Base-by-base conservation (phyloP, 2,329 filamentous ascomycete genomes). In the Fusarium temperatum region DNA sequence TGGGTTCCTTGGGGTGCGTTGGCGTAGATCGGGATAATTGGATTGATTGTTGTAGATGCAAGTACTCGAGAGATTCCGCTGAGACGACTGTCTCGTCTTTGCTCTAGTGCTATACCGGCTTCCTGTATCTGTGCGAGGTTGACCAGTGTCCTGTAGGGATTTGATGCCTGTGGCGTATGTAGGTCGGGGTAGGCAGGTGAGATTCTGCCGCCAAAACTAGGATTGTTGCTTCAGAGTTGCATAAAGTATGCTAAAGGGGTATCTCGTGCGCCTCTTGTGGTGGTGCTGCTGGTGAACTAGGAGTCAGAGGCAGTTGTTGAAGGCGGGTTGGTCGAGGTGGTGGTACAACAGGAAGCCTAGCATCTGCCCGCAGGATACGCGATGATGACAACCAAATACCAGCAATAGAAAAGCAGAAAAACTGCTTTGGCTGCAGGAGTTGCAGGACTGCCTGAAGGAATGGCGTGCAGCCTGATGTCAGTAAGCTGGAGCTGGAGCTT, bases 211-310 rank as follows among this genome's bases (percentile, higher is more conserved):
- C 69, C 58, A 64, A 60, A 66, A 75, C 72, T 60, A 63, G 72
- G 72, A 69, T 66, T 65, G 30, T 65, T 45, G 57, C 64, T 66
- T 64, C 63, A 69, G 60, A 66, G 70, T 36, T 68, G 74, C 75
- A 75, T 75, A 61, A 65, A 69, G 56, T 77, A 74, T 78, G 66
- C 72, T 70, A 20, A 54, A 72, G 63, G 66, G 45, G 71, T 76
- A 74, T 67, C 73, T 72, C 67, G 65, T 75, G 72, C 61, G 70
- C 60, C 63, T 63, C 61, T 73, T 64, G 60, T 74, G 63, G 74
- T 70, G 70, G 67, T 69, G 63, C 62, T 65, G 72, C 47, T 63
- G 63, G 51, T 71, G 68, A 67, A 68, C 26, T 50, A 66, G 53
- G 51, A 74, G 54, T 66, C 53, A 66, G 61, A 65, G 60, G 65